Conservation (phyloP, 495 filamentous ascomycete species). For the Penicillium paxilli region DNA sequence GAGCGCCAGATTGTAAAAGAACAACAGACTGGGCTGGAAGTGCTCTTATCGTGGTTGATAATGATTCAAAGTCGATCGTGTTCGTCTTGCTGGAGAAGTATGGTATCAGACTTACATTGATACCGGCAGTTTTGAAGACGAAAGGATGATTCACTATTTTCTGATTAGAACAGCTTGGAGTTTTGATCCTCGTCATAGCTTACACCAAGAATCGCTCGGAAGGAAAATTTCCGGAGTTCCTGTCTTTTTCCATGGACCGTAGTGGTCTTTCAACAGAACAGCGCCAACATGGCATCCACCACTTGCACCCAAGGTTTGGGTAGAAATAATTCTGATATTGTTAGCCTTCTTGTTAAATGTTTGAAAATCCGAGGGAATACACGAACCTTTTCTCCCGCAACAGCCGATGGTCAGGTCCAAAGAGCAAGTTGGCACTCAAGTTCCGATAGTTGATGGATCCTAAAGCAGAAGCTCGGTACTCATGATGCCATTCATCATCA, state of each 20-base stretch:
- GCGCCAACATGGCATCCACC: slow-evolving; percentile 16
- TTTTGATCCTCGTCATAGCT: background rate
- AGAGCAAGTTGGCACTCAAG: slow-evolving; percentile 8
- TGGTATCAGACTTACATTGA: slow-evolving; percentile 6
- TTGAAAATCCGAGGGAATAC: background rate
- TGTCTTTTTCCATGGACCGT: slow-evolving; percentile 11
- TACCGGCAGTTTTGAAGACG: slow-evolving; percentile 7
- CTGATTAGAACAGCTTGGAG: background rate
- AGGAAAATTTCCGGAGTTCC: slow-evolving; percentile 10
- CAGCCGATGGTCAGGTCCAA: slow-evolving; percentile 11
- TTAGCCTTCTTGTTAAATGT: background rate
- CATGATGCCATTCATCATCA: slow-evolving; percentile 17
- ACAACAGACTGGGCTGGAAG: slow-evolving; percentile 15
- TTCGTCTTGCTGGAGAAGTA: slow-evolving; percentile 13
- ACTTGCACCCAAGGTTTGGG: slow-evolving; percentile 13
- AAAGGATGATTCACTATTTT: slow-evolving; percentile 11
- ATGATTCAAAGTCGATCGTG: slow-evolving; percentile 6
- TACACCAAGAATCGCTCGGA: slow-evolving; percentile 14
- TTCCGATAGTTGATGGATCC: slow-evolving; percentile 9
- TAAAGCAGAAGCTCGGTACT: slow-evolving; percentile 11
- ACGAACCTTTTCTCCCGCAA: slow-evolving; percentile 13
- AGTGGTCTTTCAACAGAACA: slow-evolving; percentile 8
- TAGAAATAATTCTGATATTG: slow-evolving; percentile 4
- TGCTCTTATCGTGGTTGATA: slow-evolving; percentile 1
- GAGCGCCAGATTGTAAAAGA: slow-evolving; percentile 13